Base-by-base conservation (phyloP, 192 early-diverging fungal genomes). In the Coemansia sp. region DNA sequence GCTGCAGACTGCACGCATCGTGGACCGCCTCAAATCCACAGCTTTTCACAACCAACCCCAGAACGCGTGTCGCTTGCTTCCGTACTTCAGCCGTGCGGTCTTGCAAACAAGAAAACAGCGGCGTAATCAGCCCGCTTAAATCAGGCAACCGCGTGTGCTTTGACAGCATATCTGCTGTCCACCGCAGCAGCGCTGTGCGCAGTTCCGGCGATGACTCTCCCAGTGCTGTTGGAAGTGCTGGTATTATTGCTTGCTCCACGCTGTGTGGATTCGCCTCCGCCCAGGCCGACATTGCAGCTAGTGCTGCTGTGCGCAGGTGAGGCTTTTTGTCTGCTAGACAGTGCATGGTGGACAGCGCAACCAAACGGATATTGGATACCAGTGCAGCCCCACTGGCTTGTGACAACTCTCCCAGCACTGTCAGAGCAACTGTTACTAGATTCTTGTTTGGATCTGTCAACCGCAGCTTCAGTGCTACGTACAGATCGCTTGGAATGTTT, bases 371-470 rank as follows among this genome's bases (percentile, higher is more conserved):
- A 60, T 88, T 83, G 30, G 62, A 40, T 21, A 83, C 88, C 65
- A 91, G 93, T 2, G 92, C 92, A 28, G 89, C 88, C 8, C 93
- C 94, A 78, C 94, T 88, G 12, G 91, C 87, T 0, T 79, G 63
- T 3, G 93, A 90, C 13, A 99, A 64, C 6, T 67, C 72, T 0
- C 86, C 88, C 38, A 87, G 80, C 18, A 99, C 72, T n/a, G 92
- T 92, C 31, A 94, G 82, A 0, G 94, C 84, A 50, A 84, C 67
- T 9, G 86, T 85, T 10, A 86, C 83, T 15, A 99, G 70, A 57
- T 92, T 96, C 62, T 94, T 92, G 79, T 99, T 99, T 51, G 82
- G 88, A 62, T 99, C 97, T 20, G 74, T 80, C 36, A 99, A 75
- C 37, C 97, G 83, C 30, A 68, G 72, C 62, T 96, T 97, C 39